Base-by-base conservation (phyloP, 495 filamentous ascomycete genomes). In the Trichocladium antarcticum region DNA sequence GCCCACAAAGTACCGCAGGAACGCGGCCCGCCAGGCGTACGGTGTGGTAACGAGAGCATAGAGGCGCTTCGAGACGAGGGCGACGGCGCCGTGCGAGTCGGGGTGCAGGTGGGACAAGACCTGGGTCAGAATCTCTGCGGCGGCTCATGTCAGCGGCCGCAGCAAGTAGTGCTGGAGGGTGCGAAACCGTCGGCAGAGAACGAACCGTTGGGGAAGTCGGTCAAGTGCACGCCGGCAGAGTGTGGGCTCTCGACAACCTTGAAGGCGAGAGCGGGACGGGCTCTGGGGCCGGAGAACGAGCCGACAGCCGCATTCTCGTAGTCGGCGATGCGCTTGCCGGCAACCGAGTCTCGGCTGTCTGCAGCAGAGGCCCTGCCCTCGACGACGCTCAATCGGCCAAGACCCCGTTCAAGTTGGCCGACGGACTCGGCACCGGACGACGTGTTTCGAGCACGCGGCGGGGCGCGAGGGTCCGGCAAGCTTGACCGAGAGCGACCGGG, bases 1-100 rank as follows among this genome's bases (percentile, higher is more conserved):
- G 0, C 83, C 89, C 0, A 85, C 85, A 60, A 96, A 96, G 70
- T 80, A 90, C 11, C 88, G 84, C 37, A 84, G 77, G 57, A 96
- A 96, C 1, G 89, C 89, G 47, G 82, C 83, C 39, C 86, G 75
- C 89, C 89, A 96, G 3, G 88, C 87, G 65, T 94, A 87, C 2
- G 87, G 88, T 1, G 84, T 86, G 2, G 85, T 94, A 37, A 94
- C 83, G 47, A 96, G 68, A 32, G 70, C 67, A 62, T 92, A 84
- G 63, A 95, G 90, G 42, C 83, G 84, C 57, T 80, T 81, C 24
- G 87, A 95, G 15, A 96, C 89, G 36, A 89, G 69, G 8, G 87
- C 78, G 2, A 90, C 81, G 6, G 82, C 73, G 6, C 78, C 79
- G 40, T 95, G 75, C 6, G 87, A 84, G 42, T 83, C 74, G 9